Conservation (phyloP, 2,329 filamentous ascomycete species). For the Cercospora citrullina region DNA sequence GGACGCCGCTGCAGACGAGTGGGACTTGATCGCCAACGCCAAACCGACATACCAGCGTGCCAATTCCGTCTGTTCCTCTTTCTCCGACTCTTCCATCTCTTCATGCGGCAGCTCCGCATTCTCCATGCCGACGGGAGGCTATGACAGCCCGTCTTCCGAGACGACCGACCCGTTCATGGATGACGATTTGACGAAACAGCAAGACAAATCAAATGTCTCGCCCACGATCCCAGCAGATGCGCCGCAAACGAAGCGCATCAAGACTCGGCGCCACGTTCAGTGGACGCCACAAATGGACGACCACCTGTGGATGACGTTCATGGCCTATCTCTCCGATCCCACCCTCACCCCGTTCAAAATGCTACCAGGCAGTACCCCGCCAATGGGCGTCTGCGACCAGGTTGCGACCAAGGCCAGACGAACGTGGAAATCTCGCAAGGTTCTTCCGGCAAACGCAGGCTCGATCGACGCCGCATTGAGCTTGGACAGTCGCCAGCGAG, state of each 20-base stretch:
- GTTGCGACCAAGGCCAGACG: constrained; percentile 62
- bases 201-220: constrained; percentile 29
- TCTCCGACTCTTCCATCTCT: constrained; percentile 63
- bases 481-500: constrained; percentile 25
- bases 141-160: constrained; percentile 62
- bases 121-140: constrained; percentile 50
- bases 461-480: constrained; percentile 32
- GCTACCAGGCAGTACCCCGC: constrained; percentile 62
- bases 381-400: constrained; percentile 63
- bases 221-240: constrained; percentile 29
- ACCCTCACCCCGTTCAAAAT: constrained; percentile 68
- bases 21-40: constrained; percentile 37
- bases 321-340: constrained; percentile 65
- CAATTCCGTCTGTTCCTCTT: constrained; percentile 58
- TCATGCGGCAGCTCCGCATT: constrained; percentile 58
- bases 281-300: constrained; percentile 66
- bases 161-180: constrained; percentile 55
- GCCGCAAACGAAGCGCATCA: constrained; percentile 45
- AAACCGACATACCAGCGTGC: constrained; percentile 50
- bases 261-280: constrained; percentile 43
- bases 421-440: constrained; percentile 56
- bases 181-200: constrained; percentile 30
- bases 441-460: constrained; percentile 29
- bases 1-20: constrained; percentile 34
- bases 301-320: constrained; percentile 66